These are phyloP conservation scores for Dysphania ambrosioides DNA, from an alignment of 148 eudicot species.

Conservation along the genomic window DNA sequence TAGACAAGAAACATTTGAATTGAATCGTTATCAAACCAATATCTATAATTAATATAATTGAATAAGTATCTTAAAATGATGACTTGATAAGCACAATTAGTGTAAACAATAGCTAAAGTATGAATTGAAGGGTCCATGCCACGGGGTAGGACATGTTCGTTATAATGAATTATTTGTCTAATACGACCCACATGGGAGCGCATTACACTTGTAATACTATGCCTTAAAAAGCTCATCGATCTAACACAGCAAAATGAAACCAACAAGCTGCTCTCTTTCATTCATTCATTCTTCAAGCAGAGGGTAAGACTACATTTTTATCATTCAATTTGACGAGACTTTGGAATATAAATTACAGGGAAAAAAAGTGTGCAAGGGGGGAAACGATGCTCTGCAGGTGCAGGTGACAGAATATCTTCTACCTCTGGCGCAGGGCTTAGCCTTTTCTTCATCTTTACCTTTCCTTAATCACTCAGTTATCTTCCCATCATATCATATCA, in stretches of 20 bases:
- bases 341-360: neutral
- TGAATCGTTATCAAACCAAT: no score
- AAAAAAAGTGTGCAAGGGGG: neutral
- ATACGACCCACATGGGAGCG: conserved; percentile 7
- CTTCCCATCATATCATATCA: neutral
- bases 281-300: no score
- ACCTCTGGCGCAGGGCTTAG: neutral
- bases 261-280: no score
- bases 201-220: no score
- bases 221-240: no score
- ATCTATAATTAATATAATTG: no score
- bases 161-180: neutral
- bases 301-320: no score
- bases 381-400: conserved; percentile 8
- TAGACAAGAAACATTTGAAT: no score
- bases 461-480: conserved; percentile 10
- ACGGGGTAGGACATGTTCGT: neutral
- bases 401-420: conserved; percentile 7
- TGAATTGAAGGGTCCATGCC: neutral
- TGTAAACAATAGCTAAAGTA: no score
- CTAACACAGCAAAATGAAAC: no score
- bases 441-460: conserved; percentile 8
- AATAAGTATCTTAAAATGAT: no score
- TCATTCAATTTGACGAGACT: neutral
- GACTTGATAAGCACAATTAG: no score